Conservation (phyloP, 352 stramenopile species). For the Lagenidium sp. region DNA sequence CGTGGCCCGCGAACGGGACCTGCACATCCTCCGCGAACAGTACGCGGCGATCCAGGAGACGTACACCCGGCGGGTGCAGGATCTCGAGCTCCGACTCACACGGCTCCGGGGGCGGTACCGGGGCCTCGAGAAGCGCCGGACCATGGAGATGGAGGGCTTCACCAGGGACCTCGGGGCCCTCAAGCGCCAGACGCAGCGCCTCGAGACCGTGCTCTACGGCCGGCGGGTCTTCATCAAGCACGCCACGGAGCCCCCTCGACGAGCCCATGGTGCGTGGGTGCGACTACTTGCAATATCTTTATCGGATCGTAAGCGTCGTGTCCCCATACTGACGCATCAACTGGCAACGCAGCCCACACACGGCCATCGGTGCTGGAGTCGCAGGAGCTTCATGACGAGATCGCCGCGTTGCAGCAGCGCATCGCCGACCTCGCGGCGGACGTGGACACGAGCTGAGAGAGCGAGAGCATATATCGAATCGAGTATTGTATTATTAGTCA, state of each 20-base stretch:
- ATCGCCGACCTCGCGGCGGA: conserved; percentile 50
- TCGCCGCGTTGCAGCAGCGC: conserved; percentile 47
- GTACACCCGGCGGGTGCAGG: conserved; percentile 55
- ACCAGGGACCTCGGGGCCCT: conserved; percentile 49
- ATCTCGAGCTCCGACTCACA: conserved; percentile 56
- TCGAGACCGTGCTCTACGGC: conserved; percentile 66
- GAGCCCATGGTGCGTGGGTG: conserved; percentile 28
- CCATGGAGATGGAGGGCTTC: conserved; percentile 84
- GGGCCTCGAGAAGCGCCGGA: conserved; percentile 49
- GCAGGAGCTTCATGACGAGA: conserved; percentile 54
- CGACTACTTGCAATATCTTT: conserved; percentile 37
- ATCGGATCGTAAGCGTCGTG: too few relatives aligned
- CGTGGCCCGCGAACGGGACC: conserved; percentile 46
- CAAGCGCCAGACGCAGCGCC: conserved; percentile 58
- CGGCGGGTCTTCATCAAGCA: conserved; percentile 8
- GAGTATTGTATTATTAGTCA: too few relatives aligned
- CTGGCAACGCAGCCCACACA: too few relatives aligned
- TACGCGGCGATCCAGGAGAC: conserved; percentile 67
- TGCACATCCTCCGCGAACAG: conserved; percentile 69
- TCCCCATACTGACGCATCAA: too few relatives aligned
- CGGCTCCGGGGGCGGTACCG: conserved; percentile 51
- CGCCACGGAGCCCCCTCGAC: background rate
- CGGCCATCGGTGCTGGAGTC: conserved; percentile 31
- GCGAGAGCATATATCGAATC: too few relatives aligned
- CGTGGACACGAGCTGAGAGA: conserved; percentile 18